These are phyloP conservation scores for Paramyrothecium roridum DNA, from an alignment of 2,329 filamentous ascomycete species.

Conservation along the genomic window DNA sequence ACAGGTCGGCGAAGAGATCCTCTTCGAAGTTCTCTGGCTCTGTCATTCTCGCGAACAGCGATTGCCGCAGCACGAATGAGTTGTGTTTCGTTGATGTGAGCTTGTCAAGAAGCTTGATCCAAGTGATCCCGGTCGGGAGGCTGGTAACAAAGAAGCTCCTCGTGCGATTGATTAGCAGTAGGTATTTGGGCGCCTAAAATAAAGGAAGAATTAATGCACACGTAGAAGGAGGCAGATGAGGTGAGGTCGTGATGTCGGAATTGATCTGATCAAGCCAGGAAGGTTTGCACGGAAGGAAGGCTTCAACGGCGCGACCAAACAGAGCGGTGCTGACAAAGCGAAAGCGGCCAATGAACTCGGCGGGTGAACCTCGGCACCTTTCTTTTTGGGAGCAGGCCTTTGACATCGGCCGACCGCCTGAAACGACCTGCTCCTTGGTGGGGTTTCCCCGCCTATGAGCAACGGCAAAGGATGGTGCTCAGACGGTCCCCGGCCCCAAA, in stretches of 20 bases:
- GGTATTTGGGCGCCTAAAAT: too few species aligned
- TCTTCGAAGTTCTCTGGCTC: slow-evolving; percentile 83
- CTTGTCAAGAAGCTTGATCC: slow-evolving; percentile 1
- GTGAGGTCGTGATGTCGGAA: too few species aligned
- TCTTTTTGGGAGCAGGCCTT: too few species aligned
- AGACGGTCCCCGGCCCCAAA: not conserved
- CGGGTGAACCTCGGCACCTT: too few species aligned
- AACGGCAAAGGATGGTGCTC: not conserved
- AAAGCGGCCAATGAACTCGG: slow-evolving; percentile 8
- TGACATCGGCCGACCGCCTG: slow-evolving; percentile 4
- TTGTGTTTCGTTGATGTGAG: not conserved
- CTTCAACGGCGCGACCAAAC: not conserved
- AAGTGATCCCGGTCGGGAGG: slow-evolving; percentile 3
- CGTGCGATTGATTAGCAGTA: too few species aligned
- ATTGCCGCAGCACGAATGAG: not conserved
- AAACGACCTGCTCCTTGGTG: not conserved
- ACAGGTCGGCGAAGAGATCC: slow-evolving; percentile 95
- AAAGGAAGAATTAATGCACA: too few species aligned
- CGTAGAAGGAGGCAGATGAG: too few species aligned
- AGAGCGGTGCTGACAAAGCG: slow-evolving; percentile 17
- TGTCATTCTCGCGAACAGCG: slow-evolving; percentile 57
- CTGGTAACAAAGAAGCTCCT: too few species aligned
- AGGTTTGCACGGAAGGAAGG: slow-evolving; percentile 8
- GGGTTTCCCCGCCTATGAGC: not conserved
- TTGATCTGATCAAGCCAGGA: slow-evolving; percentile 1